Evolutionary conservation across 2,329 filamentous ascomycete species (phyloP).

Genomic region (Sclerotinia spermophila): DNA sequence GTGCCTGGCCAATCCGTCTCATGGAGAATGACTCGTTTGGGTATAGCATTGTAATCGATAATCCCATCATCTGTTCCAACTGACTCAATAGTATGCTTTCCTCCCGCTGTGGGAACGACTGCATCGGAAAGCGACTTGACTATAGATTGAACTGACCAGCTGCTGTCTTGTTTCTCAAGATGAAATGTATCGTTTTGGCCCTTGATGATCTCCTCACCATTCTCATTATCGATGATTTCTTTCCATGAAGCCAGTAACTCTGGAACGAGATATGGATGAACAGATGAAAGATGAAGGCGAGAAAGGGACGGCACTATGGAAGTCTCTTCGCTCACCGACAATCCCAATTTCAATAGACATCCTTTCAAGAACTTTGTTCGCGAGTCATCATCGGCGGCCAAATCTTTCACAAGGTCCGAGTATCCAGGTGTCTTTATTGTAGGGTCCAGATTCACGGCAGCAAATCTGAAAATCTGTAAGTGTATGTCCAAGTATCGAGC

Average conservation of each 20-base stretch:
- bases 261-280: conserved; percentile 59
- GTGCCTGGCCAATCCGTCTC: conserved; percentile 62
- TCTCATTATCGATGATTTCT: conserved; percentile 63
- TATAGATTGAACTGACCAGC: conserved; percentile 55
- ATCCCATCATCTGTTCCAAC: conserved; percentile 52
- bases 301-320: conserved; percentile 75
- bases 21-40: conserved; percentile 73
- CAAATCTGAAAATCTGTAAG: conserved; percentile 60
- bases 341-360: conserved; percentile 73
- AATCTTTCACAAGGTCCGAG: conserved; percentile 60
- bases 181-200: conserved; percentile 81
- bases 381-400: conserved; percentile 65
- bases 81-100: conserved; percentile 39
- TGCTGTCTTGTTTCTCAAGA: conserved; percentile 62
- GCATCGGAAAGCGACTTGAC: conserved; percentile 46
- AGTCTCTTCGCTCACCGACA: conserved; percentile 70
- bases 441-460: conserved; percentile 69
- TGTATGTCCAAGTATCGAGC: not conserved
- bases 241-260: conserved; percentile 64
- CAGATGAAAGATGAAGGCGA: conserved; percentile 73
- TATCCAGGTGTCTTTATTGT: conserved; percentile 67
- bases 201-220: conserved; percentile 68
- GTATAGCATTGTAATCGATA: conserved; percentile 68
- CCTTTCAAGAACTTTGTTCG: conserved; percentile 74
- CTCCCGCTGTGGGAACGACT: conserved; percentile 19